phyloP scores from a whole-genome alignment of 2,329 filamentous ascomycete species.

The Alternaria sp. region DNA sequence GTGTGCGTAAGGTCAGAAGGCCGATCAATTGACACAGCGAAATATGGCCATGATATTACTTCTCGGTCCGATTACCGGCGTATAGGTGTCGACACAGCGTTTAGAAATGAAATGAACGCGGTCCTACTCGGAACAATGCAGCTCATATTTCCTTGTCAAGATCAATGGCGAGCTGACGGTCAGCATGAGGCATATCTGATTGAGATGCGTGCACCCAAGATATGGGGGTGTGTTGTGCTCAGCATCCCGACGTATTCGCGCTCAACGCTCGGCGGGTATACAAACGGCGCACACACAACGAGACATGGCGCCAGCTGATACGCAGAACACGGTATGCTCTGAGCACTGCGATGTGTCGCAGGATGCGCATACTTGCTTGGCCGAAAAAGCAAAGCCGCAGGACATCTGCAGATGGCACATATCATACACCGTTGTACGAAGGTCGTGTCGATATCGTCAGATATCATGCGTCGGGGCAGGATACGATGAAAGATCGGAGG shows the following conservation, averaged over 20 bases:
- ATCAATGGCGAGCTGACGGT: too few species aligned
- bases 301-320: neutral
- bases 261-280: neutral
- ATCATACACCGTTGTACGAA: neutral
- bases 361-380: neutral
- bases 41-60: neutral
- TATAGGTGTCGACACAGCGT: neutral
- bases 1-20: neutral
- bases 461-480: neutral
- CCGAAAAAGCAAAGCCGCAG: neutral
- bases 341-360: neutral
- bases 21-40: neutral
- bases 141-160: neutral
- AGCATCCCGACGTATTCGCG: neutral
- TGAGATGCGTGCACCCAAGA: neutral
- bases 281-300: neutral
- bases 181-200: neutral
- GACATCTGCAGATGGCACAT: neutral
- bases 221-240: neutral
- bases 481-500: neutral
- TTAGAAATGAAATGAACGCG: neutral
- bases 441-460: neutral
- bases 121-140: neutral
- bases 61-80: neutral
- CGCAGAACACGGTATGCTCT: neutral